Conservation (phyloP, 2,329 filamentous ascomycete genomes). For the Tolypocladium ophioglossoides region DNA sequence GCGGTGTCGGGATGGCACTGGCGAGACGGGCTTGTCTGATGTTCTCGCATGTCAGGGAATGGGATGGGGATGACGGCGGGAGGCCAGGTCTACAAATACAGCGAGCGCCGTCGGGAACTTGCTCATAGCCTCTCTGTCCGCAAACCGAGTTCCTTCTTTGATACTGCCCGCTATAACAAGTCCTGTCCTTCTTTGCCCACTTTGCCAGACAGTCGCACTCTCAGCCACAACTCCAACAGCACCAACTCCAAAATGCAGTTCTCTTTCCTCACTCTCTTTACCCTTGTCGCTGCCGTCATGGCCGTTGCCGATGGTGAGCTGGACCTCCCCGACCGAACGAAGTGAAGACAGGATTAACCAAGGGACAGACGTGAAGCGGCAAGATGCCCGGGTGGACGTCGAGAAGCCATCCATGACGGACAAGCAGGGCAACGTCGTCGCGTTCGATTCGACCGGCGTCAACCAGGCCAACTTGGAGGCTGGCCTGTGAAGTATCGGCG, state of each 20-base stretch:
- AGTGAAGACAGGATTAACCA: not conserved
- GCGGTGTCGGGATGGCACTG: not conserved
- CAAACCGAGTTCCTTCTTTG: not conserved
- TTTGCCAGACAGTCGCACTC: not conserved
- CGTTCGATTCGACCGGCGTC: slow-evolving; percentile 32
- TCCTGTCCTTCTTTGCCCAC: not conserved
- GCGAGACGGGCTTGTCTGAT: not conserved
- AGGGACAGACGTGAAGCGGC: slow-evolving; percentile 3
- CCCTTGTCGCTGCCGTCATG: slow-evolving; percentile 35
- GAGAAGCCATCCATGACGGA: slow-evolving; percentile 35
- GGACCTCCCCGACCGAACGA: not conserved
- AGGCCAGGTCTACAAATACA: not conserved
- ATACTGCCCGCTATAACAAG: not conserved
- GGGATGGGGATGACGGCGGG: not conserved
- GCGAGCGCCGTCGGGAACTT: not conserved
- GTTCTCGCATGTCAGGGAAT: not conserved
- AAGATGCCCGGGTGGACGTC: slow-evolving; percentile 11
- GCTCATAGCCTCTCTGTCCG: not conserved
- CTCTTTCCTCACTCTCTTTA: slow-evolving; percentile 33
- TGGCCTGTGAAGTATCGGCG: slow-evolving; percentile 19
- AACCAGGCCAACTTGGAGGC: slow-evolving; percentile 26
- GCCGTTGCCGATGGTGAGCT: slow-evolving; percentile 24
- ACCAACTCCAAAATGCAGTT: slow-evolving; percentile 34
- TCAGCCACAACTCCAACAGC: not conserved
- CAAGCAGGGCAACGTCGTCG: slow-evolving; percentile 30